Evolutionary conservation across 257 asterid genomes (phyloP).

Genomic region (Jacaranda mimosifolia): DNA sequence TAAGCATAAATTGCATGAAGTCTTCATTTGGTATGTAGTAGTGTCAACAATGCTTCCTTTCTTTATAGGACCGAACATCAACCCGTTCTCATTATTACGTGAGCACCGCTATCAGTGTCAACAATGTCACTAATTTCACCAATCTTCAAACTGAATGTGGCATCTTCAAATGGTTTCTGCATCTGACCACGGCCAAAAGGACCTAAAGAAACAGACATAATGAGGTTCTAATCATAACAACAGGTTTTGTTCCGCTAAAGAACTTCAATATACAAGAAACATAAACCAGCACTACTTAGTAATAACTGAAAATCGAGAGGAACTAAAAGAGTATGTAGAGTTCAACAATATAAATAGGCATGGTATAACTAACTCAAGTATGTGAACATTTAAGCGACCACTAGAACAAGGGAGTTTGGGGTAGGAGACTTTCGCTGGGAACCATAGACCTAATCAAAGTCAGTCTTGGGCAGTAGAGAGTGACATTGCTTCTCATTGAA

Average conservation of each 20-base stretch:
- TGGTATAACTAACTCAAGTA: not conserved
- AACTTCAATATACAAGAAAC: conserved; percentile 14
- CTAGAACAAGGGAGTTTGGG: not conserved
- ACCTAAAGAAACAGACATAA: conserved; percentile 46
- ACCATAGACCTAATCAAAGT: not conserved
- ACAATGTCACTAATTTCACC: conserved; percentile 90
- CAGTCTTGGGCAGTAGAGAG: not conserved
- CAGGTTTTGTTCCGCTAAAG: not conserved
- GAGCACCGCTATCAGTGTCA: conserved; percentile 89
- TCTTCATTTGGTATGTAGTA: conserved; percentile 24
- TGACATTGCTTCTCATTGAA: not conserved
- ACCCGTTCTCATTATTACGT: conserved; percentile 84
- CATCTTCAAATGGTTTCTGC: conserved; percentile 96
- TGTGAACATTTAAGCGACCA: not conserved
- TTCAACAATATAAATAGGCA: not conserved
- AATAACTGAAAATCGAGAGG: not conserved
- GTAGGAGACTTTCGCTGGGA: not conserved
- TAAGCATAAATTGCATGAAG: conserved; percentile 21
- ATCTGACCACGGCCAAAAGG: conserved; percentile 82
- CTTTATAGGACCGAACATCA: conserved; percentile 33
- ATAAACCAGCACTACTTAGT: not conserved
- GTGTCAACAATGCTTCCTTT: conserved; percentile 23
- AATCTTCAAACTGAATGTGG: conserved; percentile 62
- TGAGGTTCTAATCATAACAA: not conserved
- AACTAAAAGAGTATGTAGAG: not conserved